A percentile compares a stretch with the other conserved stretches of the same genome.
phyloP scores from a whole-genome alignment of 2,329 filamentous ascomycete species.

The Tolypocladium nubicola region DNA sequence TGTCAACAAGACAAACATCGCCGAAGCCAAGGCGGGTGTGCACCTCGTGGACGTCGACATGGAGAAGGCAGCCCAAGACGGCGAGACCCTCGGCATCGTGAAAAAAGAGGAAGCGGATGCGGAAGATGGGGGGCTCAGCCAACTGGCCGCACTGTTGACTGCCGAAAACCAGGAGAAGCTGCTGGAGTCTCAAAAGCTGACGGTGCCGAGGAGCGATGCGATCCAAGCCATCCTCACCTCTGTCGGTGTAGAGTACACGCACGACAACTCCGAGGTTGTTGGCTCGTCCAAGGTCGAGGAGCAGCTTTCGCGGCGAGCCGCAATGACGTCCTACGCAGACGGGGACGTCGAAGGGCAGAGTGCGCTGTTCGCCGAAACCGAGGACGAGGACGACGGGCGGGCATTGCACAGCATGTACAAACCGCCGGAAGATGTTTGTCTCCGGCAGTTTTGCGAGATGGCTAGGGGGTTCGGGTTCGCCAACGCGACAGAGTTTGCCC shows the following conservation, averaged over 20 bases:
- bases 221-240: conserved; percentile 81
- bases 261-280: conserved; percentile 92
- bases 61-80: conserved; percentile 46
- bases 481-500: conserved; percentile 71
- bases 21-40: conserved; percentile 81
- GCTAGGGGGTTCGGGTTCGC: conserved; percentile 67
- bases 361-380: conserved; percentile 47
- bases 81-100: conserved; percentile 30
- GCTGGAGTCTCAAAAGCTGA: conserved; percentile 21
- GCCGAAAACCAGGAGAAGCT: conserved; percentile 33
- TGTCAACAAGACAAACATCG: conserved; percentile 96
- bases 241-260: conserved; percentile 88
- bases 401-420: conserved; percentile 42
- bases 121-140: conserved; percentile 59
- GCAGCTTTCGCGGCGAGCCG: conserved; percentile 66
- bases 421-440: conserved; percentile 63
- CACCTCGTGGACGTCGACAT: conserved; percentile 68
- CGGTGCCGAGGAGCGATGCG: conserved; percentile 52
- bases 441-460: conserved; percentile 86
- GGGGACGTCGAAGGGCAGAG: conserved; percentile 38
- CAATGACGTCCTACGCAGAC: conserved; percentile 40
- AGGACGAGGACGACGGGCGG: conserved; percentile 19
- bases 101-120: conserved; percentile 41
- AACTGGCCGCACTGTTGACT: conserved; percentile 49
- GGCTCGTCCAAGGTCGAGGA: conserved; percentile 89